Percentiles rank a stretch among this genome's conserved stretches.
Evolutionary conservation across 2,329 filamentous ascomycete species (phyloP).

Genomic region (Paecilomyces sp.): DNA sequence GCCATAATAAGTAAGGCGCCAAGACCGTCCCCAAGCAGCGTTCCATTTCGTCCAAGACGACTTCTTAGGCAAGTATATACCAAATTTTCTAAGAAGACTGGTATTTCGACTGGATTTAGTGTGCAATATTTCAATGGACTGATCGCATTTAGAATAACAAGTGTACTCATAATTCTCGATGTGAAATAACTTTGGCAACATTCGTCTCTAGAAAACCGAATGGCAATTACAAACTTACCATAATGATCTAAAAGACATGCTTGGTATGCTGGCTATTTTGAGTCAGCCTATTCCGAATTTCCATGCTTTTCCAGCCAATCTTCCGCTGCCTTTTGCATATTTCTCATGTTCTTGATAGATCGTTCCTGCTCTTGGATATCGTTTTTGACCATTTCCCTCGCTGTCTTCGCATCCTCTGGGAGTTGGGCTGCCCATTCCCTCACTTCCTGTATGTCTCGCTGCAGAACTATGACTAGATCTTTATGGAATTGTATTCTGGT

Average conservation of each 20-base stretch:
- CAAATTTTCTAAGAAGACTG: too few relatives aligned
- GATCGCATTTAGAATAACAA: too few relatives aligned
- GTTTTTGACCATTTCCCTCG: background rate
- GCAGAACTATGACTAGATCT: background rate
- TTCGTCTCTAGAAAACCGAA: too few relatives aligned
- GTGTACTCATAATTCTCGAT: too few relatives aligned
- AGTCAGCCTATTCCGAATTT: background rate
- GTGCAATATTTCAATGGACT: too few relatives aligned
- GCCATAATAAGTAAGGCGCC: background rate
- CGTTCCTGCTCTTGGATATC: background rate
- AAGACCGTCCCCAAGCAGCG: background rate
- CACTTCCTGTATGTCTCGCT: background rate
- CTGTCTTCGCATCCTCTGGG: background rate
- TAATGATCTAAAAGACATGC: too few relatives aligned
- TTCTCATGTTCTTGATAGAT: background rate
- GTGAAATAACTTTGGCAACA: too few relatives aligned
- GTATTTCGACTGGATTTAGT: too few relatives aligned
- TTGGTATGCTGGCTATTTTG: background rate
- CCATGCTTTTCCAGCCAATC: background rate
- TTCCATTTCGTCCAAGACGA: too few relatives aligned
- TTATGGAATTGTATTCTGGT: background rate
- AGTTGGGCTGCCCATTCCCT: background rate
- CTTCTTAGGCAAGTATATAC: too few relatives aligned
- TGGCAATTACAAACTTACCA: too few relatives aligned
- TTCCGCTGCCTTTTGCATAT: background rate